Evolutionary conservation across 176 grass and related monocot species (phyloP).

Genomic region (Olyra latifolia): DNA sequence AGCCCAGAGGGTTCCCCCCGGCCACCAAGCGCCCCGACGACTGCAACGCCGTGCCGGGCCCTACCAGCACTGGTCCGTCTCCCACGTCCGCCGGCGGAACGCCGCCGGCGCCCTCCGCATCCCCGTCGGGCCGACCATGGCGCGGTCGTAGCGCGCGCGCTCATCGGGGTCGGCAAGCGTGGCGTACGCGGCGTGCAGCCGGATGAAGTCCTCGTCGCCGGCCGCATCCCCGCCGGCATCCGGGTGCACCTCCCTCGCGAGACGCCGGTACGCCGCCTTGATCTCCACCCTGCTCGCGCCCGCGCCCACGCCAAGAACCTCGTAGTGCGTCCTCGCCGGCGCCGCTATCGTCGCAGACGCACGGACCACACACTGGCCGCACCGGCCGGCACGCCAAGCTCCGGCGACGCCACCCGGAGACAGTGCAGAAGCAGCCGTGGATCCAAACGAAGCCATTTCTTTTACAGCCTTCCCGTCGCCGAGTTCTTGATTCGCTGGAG

Average conservation of each 20-base stretch:
- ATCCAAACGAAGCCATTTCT: slow-evolving; percentile 20
- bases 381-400: neutral
- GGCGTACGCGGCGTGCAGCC: slow-evolving; percentile 66
- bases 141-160: slow-evolving; percentile 66
- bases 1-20: neutral
- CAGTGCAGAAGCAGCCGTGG: neutral
- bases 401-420: neutral
- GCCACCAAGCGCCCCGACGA: neutral
- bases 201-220: slow-evolving; percentile 60
- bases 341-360: neutral
- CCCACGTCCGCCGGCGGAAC: slow-evolving; percentile 48
- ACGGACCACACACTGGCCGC: neutral
- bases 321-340: slow-evolving; percentile 50
- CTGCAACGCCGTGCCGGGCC: neutral
- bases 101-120: neutral
- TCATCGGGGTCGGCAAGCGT: slow-evolving; percentile 66
- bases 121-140: neutral
- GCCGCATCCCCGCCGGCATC: slow-evolving; percentile 15
- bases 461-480: neutral
- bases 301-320: slow-evolving; percentile 53
- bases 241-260: slow-evolving; percentile 70
- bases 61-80: slow-evolving; percentile 88
- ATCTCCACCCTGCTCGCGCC: slow-evolving; percentile 56
- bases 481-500: neutral
- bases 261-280: slow-evolving; percentile 65